These are phyloP conservation scores for Ophiocordyceps camponoti-saundersi DNA, from an alignment of 2,329 filamentous ascomycete species.

Conservation along the genomic window DNA sequence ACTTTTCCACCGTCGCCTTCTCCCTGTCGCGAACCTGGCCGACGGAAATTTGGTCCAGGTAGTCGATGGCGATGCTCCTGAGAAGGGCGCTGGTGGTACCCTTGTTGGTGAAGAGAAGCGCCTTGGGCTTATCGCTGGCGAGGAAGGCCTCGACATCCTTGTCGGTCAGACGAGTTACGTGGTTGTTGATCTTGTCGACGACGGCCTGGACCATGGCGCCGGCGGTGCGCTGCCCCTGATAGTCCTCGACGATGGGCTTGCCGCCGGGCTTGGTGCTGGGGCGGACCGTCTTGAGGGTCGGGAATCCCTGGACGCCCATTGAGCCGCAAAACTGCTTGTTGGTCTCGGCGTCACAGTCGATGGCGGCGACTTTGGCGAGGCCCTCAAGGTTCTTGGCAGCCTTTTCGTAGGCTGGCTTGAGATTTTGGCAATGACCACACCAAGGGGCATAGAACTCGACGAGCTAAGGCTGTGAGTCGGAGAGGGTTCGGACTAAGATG, in stretches of 20 bases:
- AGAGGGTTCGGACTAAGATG: neutral
- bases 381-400: constrained; percentile 79
- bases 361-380: constrained; percentile 80
- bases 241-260: constrained; percentile 75
- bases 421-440: constrained; percentile 94
- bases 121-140: constrained; percentile 58
- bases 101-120: constrained; percentile 86
- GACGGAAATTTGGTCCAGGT: constrained; percentile 60
- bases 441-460: constrained; percentile 91
- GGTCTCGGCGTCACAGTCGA: constrained; percentile 85
- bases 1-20: constrained; percentile 50
- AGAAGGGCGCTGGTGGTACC: constrained; percentile 70
- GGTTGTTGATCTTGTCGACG: constrained; percentile 76
- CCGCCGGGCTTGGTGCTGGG: constrained; percentile 62
- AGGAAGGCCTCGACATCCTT: constrained; percentile 66
- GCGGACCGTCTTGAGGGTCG: constrained; percentile 83
- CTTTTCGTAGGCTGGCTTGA: constrained; percentile 92
- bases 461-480: constrained; percentile 22
- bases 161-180: constrained; percentile 68
- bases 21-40: constrained; percentile 79
- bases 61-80: constrained; percentile 79
- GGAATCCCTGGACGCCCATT: constrained; percentile 87
- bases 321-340: constrained; percentile 78
- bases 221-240: constrained; percentile 68
- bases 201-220: constrained; percentile 78